These are phyloP conservation scores for Pochonia chlamydosporia DNA, from an alignment of 2,329 filamentous ascomycete species.

Conservation along the genomic window DNA sequence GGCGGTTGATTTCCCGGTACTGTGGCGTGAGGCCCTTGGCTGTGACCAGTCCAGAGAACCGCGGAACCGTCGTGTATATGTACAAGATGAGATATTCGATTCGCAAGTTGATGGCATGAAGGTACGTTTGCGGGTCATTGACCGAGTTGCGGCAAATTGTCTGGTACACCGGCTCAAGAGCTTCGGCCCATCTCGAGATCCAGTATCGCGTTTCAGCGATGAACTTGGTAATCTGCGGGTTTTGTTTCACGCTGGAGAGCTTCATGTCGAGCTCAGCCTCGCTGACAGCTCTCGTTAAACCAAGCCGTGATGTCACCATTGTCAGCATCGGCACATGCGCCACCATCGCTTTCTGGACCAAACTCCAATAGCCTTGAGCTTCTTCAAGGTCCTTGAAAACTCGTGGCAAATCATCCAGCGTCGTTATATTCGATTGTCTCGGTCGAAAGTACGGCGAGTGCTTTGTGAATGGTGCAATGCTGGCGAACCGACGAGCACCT, in stretches of 20 bases:
- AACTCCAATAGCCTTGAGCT: slow-evolving; percentile 30
- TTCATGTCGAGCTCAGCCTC: slow-evolving; percentile 23
- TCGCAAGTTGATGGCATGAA: slow-evolving; percentile 33
- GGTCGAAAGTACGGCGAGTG: slow-evolving; percentile 31
- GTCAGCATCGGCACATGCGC: slow-evolving; percentile 29
- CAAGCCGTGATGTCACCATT: slow-evolving; percentile 23
- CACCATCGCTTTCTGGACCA: slow-evolving; percentile 31
- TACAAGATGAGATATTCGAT: slow-evolving; percentile 37
- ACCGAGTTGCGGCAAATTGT: slow-evolving; percentile 17
- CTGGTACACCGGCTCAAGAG: slow-evolving; percentile 31
- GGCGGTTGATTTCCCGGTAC: slow-evolving; percentile 34
- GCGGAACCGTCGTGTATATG: slow-evolving; percentile 31
- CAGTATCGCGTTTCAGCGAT: slow-evolving; percentile 30
- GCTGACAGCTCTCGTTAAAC: slow-evolving; percentile 19
- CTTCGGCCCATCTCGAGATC: slow-evolving; percentile 32
- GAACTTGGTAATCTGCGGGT: slow-evolving; percentile 24
- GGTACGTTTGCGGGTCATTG: slow-evolving; percentile 19
- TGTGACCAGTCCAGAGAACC: slow-evolving; percentile 29
- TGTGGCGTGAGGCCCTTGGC: slow-evolving; percentile 33
- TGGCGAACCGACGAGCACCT: slow-evolving; percentile 18
- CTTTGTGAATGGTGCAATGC: slow-evolving; percentile 31
- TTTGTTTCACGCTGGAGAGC: slow-evolving; percentile 23
- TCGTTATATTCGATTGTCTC: slow-evolving; percentile 22
- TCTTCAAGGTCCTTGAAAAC: slow-evolving; percentile 27
- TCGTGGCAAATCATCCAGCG: slow-evolving; percentile 25